Evolutionary conservation across 164 flowering plant species (phyloP).

Genomic region (Pachysandra terminalis): DNA sequence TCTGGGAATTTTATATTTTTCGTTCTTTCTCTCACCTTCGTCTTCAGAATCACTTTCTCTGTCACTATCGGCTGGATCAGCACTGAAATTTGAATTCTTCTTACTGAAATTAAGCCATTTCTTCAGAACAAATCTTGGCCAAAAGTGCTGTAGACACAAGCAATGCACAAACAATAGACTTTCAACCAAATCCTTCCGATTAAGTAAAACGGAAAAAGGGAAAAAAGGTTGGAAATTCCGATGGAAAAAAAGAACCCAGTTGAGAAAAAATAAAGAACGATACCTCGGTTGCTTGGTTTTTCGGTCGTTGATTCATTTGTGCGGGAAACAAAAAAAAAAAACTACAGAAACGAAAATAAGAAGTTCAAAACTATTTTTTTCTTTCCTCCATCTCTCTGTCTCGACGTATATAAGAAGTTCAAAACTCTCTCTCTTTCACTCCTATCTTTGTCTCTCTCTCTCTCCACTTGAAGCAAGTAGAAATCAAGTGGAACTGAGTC

Average conservation of each 20-base stretch:
- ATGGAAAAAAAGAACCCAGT: not conserved
- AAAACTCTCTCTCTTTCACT: too few relatives aligned
- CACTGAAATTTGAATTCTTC: slow-evolving; percentile 67
- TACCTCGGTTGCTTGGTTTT: slow-evolving; percentile 26
- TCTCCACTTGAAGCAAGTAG: too few relatives aligned
- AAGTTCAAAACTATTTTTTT: too few relatives aligned
- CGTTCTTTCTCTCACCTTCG: slow-evolving; percentile 30
- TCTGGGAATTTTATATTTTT: not conserved
- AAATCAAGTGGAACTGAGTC: too few relatives aligned
- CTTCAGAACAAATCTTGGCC: slow-evolving; percentile 69
- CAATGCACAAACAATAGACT: slow-evolving; percentile 79
- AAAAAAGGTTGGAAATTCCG: not conserved
- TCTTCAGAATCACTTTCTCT: slow-evolving; percentile 36
- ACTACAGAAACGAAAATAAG: not conserved
- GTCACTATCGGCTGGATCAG: slow-evolving; percentile 64
- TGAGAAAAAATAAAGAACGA: not conserved
- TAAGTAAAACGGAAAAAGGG: slow-evolving; percentile 17
- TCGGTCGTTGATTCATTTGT: slow-evolving; percentile 5
- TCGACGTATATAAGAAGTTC: too few relatives aligned
- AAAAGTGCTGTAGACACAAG: slow-evolving; percentile 77
- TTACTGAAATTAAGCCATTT: slow-evolving; percentile 74
- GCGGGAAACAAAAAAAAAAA: not conserved
- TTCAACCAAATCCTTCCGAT: slow-evolving; percentile 69
- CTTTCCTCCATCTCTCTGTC: too few relatives aligned
- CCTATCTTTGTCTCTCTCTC: too few relatives aligned